phyloP scores from a whole-genome alignment of 345 rosid genomes.

The Rhizophora mangle region DNA sequence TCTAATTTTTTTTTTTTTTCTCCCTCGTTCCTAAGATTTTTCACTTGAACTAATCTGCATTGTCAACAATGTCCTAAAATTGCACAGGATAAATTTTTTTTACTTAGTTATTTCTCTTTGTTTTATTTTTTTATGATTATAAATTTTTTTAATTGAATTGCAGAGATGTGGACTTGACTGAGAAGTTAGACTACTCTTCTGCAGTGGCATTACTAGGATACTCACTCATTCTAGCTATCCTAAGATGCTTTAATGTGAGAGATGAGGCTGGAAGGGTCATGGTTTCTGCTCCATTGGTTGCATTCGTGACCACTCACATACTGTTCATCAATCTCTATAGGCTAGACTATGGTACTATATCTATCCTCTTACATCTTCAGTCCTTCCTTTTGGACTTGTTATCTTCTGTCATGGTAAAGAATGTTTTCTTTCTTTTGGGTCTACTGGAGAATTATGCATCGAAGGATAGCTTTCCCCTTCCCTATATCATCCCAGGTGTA shows the following conservation, averaged over 20 bases:
- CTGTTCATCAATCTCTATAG: conserved; percentile 68
- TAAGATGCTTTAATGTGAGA: conserved; percentile 60
- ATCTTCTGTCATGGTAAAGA: neutral
- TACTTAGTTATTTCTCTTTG: neutral
- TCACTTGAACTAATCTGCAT: too few relatives aligned
- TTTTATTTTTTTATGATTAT: neutral
- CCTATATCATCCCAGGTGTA: too few relatives aligned
- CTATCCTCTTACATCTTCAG: neutral
- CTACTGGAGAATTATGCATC: too few relatives aligned
- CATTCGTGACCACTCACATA: conserved; percentile 78
- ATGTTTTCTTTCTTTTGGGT: neutral
- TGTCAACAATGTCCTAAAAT: too few relatives aligned
- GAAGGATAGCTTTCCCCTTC: too few relatives aligned
- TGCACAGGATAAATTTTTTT: too few relatives aligned
- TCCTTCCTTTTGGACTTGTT: neutral
- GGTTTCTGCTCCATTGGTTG: conserved; percentile 78
- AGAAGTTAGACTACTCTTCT: conserved; percentile 80
- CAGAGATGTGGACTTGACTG: conserved; percentile 82
- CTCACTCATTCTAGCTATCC: conserved; percentile 56
- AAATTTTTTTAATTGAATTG: conserved; percentile 20
- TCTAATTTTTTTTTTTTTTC: too few relatives aligned
- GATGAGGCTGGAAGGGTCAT: conserved; percentile 80
- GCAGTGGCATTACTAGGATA: conserved; percentile 70
- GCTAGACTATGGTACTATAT: conserved; percentile 66
- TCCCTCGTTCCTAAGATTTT: too few relatives aligned